Evolutionary conservation across 257 asterid genomes (phyloP), one percentile per base, ranked within the genome.

Genomic region (Lycium ferocissimum): DNA sequence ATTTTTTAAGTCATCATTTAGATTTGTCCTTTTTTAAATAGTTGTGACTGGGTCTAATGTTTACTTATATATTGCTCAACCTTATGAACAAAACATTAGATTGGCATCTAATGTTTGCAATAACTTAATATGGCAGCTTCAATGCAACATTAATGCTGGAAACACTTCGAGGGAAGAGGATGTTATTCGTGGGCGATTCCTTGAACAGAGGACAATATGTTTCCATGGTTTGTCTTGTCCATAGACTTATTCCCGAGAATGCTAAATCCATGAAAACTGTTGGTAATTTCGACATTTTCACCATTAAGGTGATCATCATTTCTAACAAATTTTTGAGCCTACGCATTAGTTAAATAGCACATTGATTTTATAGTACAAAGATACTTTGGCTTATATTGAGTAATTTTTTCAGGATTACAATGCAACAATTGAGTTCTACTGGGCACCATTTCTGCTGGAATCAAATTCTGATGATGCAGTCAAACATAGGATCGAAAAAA

Each of bases 101-200:
- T 26, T 26, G 33, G 1, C 1, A 26, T 26, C 33, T 26, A 26
- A 26, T 1, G 33, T 26, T 26, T 26, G 33, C 33, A 26, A 26
- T 26, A 26, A 73, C 0, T 0, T 75, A 3, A 51, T 5, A 53
- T 78, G 9, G 3, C 92, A 94, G 99, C 57, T 95, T 95, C 72
- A 92, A 95, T n/a, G 93, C 98, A 0, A 91, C 94, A 62, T 54
- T 91, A 63, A 85, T 95, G 93, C 89, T 95, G 26, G 99, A 94
- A 89, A 81, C 84, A n/a, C 92, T 94, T 20, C 81, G 96, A 14
- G 97, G 95, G 54, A 95, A 94, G 91, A 89, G 88, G 86, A 65
- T 92, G 95, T 88, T 94, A 95, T 93, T 91, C 54, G 97, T 92
- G 0, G 99, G 99, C 0, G 99, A 95, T 88, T 95, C 99, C 6